Evolutionary conservation across 108 stramenopile genomes (phyloP), one percentile per base, ranked within the genome.

Genomic region (Schizochytrium sp.): DNA sequence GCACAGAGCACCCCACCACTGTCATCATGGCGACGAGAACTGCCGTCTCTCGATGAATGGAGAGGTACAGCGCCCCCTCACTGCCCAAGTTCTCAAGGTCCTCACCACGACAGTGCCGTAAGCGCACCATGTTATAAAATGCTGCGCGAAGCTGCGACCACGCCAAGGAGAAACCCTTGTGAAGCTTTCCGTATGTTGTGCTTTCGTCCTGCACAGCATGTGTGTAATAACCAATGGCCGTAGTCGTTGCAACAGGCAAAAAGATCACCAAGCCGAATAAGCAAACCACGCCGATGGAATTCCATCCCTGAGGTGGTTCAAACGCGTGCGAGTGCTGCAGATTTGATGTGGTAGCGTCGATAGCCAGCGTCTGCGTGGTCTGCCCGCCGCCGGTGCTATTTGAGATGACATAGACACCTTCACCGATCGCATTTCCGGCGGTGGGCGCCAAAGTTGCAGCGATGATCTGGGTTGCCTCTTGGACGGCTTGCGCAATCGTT

Each of bases 81-180:
- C 76, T 83, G n/a, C 76, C 76, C 45, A 83, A 28, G 51, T 83
- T 83, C 76, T 83, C 76, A 2, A 83, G 76, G 3, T 83, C 76
- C 51, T 83, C 76, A 6, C 76, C 76, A 12, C 76, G 76, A 23
- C 51, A 83, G 48, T 83, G 76, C 48, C 76, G 76, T 12, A 83
- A 23, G 25, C 76, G 45, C 76, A 83, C 76, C 48, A 53, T 53
- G 28, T 83, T 83, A 12, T 25, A 53, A 53, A 83, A 83, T 14
- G 76, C 76, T 8, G 48, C 76, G 8, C 76, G 45, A 23, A 83
- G n/a, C n/a, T 53, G 76, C 25, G 45, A 53, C n/a, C 76, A 21
- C n/a, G 76, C 76, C 48, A 83, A 16, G 43, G 45, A 47, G 19
- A 12, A 83, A 1, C 76, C 45, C 12, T 10, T 23, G 45, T 45